A percentile compares a stretch with the other conserved stretches of the same genome.
phyloP scores from a whole-genome alignment of 208 protist species.

The Novymonas esmeraldas region DNA sequence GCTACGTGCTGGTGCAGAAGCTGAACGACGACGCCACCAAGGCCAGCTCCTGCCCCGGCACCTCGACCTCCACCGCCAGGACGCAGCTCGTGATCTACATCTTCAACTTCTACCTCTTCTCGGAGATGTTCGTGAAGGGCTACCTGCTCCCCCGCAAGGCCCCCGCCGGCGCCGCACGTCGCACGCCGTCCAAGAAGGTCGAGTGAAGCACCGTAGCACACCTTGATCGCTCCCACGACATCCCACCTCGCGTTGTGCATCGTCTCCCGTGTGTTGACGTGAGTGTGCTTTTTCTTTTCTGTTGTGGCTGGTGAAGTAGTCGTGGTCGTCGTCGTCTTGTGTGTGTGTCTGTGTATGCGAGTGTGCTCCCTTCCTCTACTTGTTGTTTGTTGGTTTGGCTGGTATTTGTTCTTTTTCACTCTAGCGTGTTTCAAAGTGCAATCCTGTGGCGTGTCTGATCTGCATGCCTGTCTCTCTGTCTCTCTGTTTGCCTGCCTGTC shows the following conservation, averaged over 20 bases:
- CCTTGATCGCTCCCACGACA: not conserved
- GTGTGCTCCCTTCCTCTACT: too few relatives aligned
- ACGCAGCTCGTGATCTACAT: conserved; percentile 88
- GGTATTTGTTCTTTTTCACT: too few relatives aligned
- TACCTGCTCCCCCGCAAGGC: conserved; percentile 67
- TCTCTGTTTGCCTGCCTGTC: not conserved
- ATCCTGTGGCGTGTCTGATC: too few relatives aligned
- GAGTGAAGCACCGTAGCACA: conserved; percentile 5
- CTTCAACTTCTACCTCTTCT: conserved; percentile 94
- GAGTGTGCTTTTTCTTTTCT: not conserved
- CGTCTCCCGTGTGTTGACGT: too few relatives aligned
- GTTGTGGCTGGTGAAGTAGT: not conserved
- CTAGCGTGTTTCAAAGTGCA: too few relatives aligned
- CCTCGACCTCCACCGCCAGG: conserved; percentile 34
- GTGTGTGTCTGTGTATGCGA: not conserved
- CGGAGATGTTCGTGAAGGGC: conserved; percentile 87
- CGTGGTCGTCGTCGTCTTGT: not conserved
- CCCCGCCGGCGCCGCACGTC: not conserved
- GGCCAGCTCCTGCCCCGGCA: conserved; percentile 37
- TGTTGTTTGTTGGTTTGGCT: too few relatives aligned
- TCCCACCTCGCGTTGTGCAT: too few relatives aligned
- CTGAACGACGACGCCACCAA: conserved; percentile 7
- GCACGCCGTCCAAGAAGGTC: conserved; percentile 23
- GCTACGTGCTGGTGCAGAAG: conserved; percentile 51
- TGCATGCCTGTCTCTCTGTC: too few relatives aligned